phyloP scores from a whole-genome alignment of 164 flowering plant genomes.

The Tetrastigma voinierianum region DNA sequence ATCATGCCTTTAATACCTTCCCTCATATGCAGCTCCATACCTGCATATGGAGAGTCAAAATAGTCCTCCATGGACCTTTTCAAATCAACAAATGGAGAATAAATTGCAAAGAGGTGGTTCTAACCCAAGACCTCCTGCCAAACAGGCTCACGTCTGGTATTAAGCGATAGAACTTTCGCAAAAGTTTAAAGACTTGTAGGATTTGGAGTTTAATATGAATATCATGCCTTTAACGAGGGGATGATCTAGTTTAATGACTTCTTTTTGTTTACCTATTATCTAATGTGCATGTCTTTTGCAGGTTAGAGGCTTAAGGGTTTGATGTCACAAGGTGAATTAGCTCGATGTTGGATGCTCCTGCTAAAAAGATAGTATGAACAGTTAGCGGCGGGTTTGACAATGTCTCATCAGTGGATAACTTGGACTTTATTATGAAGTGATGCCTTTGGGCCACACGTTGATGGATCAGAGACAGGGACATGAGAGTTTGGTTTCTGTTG shows the following conservation, averaged over 20 bases:
- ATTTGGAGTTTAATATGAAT: no score
- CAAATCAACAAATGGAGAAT: no score
- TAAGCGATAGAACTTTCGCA: no score
- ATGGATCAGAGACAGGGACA: constrained; percentile 99
- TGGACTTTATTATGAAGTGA: constrained; percentile 97
- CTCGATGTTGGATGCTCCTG: constrained; percentile 95
- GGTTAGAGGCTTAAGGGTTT: constrained; percentile 97
- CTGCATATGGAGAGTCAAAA: no score
- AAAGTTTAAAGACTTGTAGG: no score
- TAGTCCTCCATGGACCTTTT: no score
- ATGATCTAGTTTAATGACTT: not conserved
- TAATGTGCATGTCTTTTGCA: constrained; percentile 23
- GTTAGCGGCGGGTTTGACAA: constrained; percentile 94
- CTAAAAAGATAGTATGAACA: constrained; percentile 99
- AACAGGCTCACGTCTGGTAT: no score
- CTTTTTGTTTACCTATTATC: not conserved
- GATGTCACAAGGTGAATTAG: constrained; percentile 98
- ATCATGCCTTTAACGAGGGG: no score
- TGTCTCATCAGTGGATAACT: constrained; percentile 92
- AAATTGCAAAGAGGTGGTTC: no score
- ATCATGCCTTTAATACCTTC: no score
- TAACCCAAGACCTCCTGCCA: no score
- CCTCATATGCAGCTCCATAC: no score
- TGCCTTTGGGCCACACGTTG: constrained; percentile 92
- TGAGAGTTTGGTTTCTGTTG: constrained; percentile 84